These are phyloP conservation scores for Endocladia muricata DNA, from an alignment of 31 red algal genomes.

Conservation along the genomic window DNA sequence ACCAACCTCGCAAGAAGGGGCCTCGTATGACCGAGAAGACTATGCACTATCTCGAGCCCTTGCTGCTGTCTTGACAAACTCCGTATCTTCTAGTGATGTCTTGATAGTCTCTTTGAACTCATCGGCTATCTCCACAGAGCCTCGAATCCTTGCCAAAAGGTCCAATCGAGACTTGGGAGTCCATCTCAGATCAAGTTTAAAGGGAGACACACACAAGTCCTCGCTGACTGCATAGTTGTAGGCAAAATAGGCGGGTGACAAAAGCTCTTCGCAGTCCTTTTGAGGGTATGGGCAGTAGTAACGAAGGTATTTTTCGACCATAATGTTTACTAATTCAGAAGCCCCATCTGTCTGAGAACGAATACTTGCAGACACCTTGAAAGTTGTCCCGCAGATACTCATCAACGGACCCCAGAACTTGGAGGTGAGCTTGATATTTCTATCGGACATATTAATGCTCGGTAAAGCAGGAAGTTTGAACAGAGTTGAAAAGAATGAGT, in stretches of 20 bases:
- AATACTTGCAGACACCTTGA: background rate
- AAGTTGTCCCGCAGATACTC: background rate
- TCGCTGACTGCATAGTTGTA: conserved; percentile 4
- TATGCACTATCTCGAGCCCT: no score
- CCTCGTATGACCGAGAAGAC: no score
- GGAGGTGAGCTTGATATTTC: background rate
- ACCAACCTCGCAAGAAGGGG: no score
- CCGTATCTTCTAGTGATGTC: background rate
- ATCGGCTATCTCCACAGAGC: background rate
- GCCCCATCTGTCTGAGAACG: background rate
- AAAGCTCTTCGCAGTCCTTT: conserved; percentile 3
- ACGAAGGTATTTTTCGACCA: conserved; percentile 7
- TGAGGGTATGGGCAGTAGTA: conserved; percentile 7
- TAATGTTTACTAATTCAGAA: conserved; percentile 1
- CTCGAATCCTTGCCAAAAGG: background rate
- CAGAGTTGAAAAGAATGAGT: background rate
- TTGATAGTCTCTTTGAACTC: background rate
- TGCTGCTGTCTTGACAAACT: no score
- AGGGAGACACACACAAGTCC: background rate
- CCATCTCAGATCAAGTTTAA: conserved; percentile 9
- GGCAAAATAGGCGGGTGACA: background rate
- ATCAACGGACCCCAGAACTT: conserved; percentile 7
- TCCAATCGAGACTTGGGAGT: background rate
- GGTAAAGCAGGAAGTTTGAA: background rate
- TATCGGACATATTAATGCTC: background rate